Evolutionary conservation across 306 rosid species (phyloP).

Genomic region (Prunus armeniaca): DNA sequence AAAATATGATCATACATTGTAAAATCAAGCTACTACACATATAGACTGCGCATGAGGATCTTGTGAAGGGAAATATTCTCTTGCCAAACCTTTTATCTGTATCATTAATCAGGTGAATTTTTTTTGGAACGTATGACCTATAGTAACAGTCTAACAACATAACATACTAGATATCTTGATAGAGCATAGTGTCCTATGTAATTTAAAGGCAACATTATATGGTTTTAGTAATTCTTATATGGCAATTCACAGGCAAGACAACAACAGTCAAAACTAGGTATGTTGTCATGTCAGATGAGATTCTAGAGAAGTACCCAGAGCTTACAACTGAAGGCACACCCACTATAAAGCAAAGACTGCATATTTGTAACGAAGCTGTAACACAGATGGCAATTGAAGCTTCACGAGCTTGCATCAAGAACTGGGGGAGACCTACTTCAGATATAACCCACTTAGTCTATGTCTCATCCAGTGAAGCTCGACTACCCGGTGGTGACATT

Average conservation of each 20-base stretch:
- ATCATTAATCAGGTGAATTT: neutral
- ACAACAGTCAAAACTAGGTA: slow-evolving; percentile 91
- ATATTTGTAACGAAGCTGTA: slow-evolving; percentile 80
- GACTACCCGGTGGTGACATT: slow-evolving; percentile 90
- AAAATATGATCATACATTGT: neutral
- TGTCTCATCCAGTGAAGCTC: slow-evolving; percentile 89
- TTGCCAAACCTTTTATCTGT: neutral
- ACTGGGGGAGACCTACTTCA: slow-evolving; percentile 71
- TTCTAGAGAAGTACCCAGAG: slow-evolving; percentile 63
- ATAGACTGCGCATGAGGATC: neutral
- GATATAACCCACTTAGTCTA: slow-evolving; percentile 83
- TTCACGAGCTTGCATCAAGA: slow-evolving; percentile 65
- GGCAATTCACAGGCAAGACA: slow-evolving; percentile 62
- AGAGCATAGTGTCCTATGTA: no score
- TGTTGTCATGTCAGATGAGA: slow-evolving; percentile 92
- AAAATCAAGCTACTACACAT: neutral
- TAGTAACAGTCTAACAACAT: neutral
- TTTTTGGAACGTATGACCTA: neutral
- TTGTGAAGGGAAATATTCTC: neutral
- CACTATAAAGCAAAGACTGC: slow-evolving; percentile 75
- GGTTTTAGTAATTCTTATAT: slow-evolving; percentile 8
- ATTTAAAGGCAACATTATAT: neutral
- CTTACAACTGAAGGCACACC: slow-evolving; percentile 67
- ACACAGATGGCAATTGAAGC: slow-evolving; percentile 94
- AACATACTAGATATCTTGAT: neutral